Evolutionary conservation across 352 stramenopile species (phyloP), one percentile per base, ranked within the genome.

Genomic region (Phytopythium litorale): DNA sequence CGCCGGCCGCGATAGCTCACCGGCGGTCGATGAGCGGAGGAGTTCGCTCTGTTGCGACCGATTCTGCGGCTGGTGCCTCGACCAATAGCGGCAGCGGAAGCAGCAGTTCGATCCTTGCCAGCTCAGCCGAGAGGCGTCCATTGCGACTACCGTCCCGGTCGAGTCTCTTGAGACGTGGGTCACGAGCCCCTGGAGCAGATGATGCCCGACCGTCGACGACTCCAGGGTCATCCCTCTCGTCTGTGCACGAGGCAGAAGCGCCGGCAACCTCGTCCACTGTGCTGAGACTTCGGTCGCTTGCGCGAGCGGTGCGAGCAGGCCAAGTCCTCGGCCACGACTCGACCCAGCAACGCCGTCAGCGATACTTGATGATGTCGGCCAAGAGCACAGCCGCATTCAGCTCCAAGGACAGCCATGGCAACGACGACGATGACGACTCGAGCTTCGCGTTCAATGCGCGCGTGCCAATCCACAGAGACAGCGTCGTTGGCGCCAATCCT

Each of bases 241-340:
- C 30, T 0, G 45, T 72, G 30, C 7, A 37, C 0, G 61, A 76
- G 25, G 8, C 68, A 4, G 63, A 81, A 16, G 18, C 58, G 0
- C 74, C 69, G 18, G 43, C 55, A 28, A 63, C 77, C 2, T 90
- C 82, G 0, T 60, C 64, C 0, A 89, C 78, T 2, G 77, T 73
- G 1, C 54, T 72, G 38, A 62, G 78, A 0, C 63, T 91, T 16
- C 64, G 63, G 28, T 78, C 82, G 12, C 57, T 91, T 1, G 79
- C 78, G 0, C 78, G 75, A 23, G 80, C 76, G 3, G 73, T 91
- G 6, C 74, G 79, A 9, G 82, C 82, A 6, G 76, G 68, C 18
- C 79, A 89, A 30, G 70, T 67, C 13, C 66, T 91, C 3, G 78
- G 76, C 3, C 53, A 45, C 25, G 53, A 58, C 3, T 72, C 55